Evolutionary conservation across 148 eudicot genomes (phyloP).

Genomic region (Arctostaphylos glauca): DNA sequence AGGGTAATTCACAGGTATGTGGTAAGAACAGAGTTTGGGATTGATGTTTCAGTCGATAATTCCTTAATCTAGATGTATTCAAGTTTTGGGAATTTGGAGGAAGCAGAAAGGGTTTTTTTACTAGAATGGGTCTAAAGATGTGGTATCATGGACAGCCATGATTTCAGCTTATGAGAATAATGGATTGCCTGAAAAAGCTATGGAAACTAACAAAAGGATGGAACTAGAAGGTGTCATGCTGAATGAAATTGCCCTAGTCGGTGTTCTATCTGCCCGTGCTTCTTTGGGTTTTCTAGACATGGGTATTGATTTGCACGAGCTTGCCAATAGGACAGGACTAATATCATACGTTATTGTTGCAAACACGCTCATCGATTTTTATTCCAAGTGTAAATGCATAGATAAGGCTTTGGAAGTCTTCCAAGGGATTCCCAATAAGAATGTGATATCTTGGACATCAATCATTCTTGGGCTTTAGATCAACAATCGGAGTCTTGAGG

Average conservation of each 20-base stretch:
- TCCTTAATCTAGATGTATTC: conserved; percentile 68
- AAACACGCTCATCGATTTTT: conserved; percentile 70
- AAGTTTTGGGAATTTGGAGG: conserved; percentile 55
- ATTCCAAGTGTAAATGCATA: conserved; percentile 68
- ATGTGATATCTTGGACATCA: conserved; percentile 82
- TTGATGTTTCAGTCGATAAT: conserved; percentile 66
- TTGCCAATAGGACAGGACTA: conserved; percentile 60
- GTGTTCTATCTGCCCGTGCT: conserved; percentile 76
- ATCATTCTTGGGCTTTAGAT: conserved; percentile 72
- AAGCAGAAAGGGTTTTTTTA: conserved; percentile 71
- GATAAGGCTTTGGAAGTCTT: conserved; percentile 83
- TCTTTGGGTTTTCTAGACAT: conserved; percentile 56
- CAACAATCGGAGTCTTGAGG: conserved; percentile 71
- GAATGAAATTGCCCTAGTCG: conserved; percentile 71
- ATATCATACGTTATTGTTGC: conserved; percentile 59
- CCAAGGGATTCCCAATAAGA: conserved; percentile 58
- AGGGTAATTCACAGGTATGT: conserved; percentile 65
- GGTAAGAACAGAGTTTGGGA: conserved; percentile 38
- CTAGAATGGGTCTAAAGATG: conserved; percentile 57
- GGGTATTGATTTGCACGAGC: conserved; percentile 68
- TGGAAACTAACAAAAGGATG: conserved; percentile 64
- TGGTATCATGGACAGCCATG: conserved; percentile 91
- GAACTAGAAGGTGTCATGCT: conserved; percentile 53
- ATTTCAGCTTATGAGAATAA: conserved; percentile 74
- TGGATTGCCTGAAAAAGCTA: conserved; percentile 60